Evolutionary conservation across 2,329 filamentous ascomycete species (phyloP), one percentile per base, ranked within the genome.

Genomic region (Hypomyces perniciosus): DNA sequence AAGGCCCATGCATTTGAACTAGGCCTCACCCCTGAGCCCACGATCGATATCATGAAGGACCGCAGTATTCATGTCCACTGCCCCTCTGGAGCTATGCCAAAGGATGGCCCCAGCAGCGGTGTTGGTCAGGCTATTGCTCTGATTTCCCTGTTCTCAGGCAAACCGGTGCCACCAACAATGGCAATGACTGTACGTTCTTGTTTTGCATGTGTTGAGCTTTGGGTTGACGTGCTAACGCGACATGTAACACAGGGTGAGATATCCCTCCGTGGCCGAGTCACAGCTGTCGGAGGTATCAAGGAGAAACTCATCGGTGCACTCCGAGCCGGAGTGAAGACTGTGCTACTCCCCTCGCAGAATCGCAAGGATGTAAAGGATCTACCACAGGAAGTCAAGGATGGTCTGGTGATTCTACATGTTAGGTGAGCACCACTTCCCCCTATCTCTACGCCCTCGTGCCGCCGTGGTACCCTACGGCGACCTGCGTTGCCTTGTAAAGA

Each of bases 251-350:
- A 81, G 78, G 81, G 82, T 56, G 83, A 85, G 63, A 83, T 85
- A 55, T 90, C 87, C 51, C 81, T 99, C 28, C 82, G 93, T 39
- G 93, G 93, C 26, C 84, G 90, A 57, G 87, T 99, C 51, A 89
- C 93, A 70, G 90, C 92, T 28, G 93, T 99, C 34, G 93, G 93
- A 48, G 93, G 93, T 13, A 97, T 99, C 73, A 96, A 97, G 72
- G 92, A 99, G 80, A 99, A 99, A 70, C 78, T 97, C 48, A 97
- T 99, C 64, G 93, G 93, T 26, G 93, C 93, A 7, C 76, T 95
- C 64, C 81, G 92, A 50, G 93, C 93, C 2, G 93, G 93, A 29
- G 92, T 99, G 55, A 95, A 96, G 78, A 92, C 89, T 31, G 92
- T 99, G 6, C 68, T 99, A 54, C 74, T 99, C 6, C 93, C 93